Base-by-base conservation (phyloP, 768 basidiomycete genomes). In the Hirschioporus abietinus region DNA sequence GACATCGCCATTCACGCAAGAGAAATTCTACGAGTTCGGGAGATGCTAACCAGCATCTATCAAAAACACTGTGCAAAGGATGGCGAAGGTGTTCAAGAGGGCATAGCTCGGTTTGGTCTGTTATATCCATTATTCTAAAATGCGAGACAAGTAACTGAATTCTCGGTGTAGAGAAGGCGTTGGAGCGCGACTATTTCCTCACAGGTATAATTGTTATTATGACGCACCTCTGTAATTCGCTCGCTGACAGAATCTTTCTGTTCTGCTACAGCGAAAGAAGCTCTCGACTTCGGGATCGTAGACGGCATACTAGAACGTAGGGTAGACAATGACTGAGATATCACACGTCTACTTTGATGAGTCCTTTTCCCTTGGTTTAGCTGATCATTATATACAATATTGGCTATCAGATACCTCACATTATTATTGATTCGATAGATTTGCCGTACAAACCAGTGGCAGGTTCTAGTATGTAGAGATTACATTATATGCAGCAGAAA, bases 1-100 rank as follows among this genome's bases (percentile, higher is more conserved):
- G 96, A 99, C 77, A 96, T 99, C 71, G 93, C 95, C n/a, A 96
- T 96, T 68, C 94, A 96, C 74, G 96, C 96, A 3, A 92, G 91
- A 76, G 95, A 98, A 78, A 99, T 99, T 72, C 83, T 99, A 27
- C 88, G 95, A 58, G 89, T 96, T 68, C 85, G 96, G 59, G 86
- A 91, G 68, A 76, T 89, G 4, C 80, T 98, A 64, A 97, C 96
- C 23, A 82, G 85, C 63, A 95, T 97, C 74, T 97, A 97, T 81
- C 92, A 92, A 74, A 83, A 82, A 69, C 96, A 98, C 74, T 97
- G 96, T 77, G 83, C 78, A 20, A 84, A 81, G 70, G 79, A 81
- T 62, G 86, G 82, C 34, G 95, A 97, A 79, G 81, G 75, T 66
- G 79, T 84, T 65, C 84, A 81, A 64, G 83, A 81, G 63, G 92